A percentile compares a stretch with the other conserved stretches of the same genome.
Evolutionary conservation across 495 filamentous ascomycete species (phyloP).

Genomic region (Penicillium maclennaniae): DNA sequence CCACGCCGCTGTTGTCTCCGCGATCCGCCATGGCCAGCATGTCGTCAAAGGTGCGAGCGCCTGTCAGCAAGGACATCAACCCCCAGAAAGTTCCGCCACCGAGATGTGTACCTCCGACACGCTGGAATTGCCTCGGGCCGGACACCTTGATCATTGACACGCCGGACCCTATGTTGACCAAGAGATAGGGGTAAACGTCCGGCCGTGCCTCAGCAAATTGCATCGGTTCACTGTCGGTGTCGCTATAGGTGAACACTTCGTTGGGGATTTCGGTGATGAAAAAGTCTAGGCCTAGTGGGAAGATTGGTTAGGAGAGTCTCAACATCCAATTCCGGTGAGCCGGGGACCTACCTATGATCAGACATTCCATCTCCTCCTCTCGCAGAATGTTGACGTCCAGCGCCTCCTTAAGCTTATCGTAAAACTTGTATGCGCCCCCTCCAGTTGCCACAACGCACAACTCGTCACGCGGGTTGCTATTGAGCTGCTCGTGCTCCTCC

Average conservation of each 20-base stretch:
- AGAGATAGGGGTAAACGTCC: slow-evolving; percentile 90
- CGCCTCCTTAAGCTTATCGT: slow-evolving; percentile 77
- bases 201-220: slow-evolving; percentile 67
- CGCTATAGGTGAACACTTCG: slow-evolving; percentile 95
- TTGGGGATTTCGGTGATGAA: slow-evolving; percentile 96
- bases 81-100: slow-evolving; percentile 97
- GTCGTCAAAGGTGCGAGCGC: slow-evolving; percentile 87
- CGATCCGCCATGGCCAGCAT: slow-evolving; percentile 92
- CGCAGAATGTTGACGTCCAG: slow-evolving; percentile 81
- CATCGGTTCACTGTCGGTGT: slow-evolving; percentile 80
- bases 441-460: slow-evolving; percentile 92
- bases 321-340: neutral
- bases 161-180: slow-evolving; percentile 98
- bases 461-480: slow-evolving; percentile 60
- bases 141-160: slow-evolving; percentile 99
- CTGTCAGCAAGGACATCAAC: slow-evolving; percentile 82
- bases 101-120: slow-evolving; percentile 90
- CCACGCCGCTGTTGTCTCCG: slow-evolving; percentile 87
- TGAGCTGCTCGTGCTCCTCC: slow-evolving; percentile 67
- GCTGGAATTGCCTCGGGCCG: slow-evolving; percentile 75
- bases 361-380: slow-evolving; percentile 98
- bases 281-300: slow-evolving; percentile 76
- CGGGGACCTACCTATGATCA: slow-evolving; percentile 71
- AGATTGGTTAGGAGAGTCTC: neutral
- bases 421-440: slow-evolving; percentile 92